Evolutionary conservation across 331 rosid species (phyloP).

Genomic region (Malus hybrid): DNA sequence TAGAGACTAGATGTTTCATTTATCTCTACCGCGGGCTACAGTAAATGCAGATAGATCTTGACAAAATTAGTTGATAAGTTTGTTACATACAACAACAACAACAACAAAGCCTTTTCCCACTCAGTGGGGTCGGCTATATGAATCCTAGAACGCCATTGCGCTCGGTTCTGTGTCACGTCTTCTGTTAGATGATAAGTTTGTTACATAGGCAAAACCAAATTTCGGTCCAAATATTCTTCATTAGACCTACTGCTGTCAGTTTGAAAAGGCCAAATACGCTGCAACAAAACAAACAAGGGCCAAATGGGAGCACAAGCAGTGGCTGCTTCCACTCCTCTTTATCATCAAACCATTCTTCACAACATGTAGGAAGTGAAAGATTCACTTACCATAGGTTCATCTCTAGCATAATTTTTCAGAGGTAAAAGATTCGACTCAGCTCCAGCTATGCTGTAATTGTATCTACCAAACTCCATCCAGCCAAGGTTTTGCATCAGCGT

Average conservation of each 20-base stretch:
- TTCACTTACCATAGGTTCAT: conserved; percentile 10
- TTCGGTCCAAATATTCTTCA: not conserved
- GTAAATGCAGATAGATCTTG: not conserved
- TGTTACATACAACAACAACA: no score
- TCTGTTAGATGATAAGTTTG: no score
- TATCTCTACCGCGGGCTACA: not conserved
- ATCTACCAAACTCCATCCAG: conserved; percentile 19
- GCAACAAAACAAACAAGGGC: no score
- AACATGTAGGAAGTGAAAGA: no score
- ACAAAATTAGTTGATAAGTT: not conserved
- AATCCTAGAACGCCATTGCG: no score
- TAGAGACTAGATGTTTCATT: not conserved
- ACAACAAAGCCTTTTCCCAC: no score
- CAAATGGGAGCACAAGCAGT: no score
- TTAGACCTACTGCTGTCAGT: not conserved
- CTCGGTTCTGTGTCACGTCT: no score
- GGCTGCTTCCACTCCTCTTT: not conserved
- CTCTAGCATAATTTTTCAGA: conserved; percentile 11
- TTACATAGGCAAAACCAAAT: no score
- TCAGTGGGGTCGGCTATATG: no score
- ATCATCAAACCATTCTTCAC: not conserved
- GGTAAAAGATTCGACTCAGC: conserved; percentile 18
- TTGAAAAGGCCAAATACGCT: not conserved
- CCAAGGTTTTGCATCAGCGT: conserved; percentile 33
- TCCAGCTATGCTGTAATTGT: conserved; percentile 16